phyloP scores from a whole-genome alignment of 371 early-diverging fungal genomes.

The Chytridiales sp. region DNA sequence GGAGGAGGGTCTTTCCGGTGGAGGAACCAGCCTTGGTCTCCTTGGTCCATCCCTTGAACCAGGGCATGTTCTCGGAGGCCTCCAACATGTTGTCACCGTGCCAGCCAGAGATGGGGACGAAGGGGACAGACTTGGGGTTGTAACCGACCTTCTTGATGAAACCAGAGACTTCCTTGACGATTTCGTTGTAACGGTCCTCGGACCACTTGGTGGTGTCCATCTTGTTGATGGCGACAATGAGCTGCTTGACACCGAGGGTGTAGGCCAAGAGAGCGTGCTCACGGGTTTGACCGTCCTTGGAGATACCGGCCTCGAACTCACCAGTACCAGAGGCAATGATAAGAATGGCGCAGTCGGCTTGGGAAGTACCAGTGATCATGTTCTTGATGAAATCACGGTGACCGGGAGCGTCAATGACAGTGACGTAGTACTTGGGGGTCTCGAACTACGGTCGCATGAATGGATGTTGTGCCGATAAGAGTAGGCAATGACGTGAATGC shows the following conservation, averaged over 20 bases:
- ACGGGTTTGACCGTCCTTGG: constrained; percentile 99
- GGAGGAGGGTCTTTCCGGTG: constrained; percentile 85
- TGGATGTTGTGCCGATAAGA: too few species aligned
- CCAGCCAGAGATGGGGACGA: constrained; percentile 98
- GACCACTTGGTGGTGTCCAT: constrained; percentile 97
- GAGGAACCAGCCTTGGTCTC: constrained; percentile 74
- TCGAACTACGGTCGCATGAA: too few species aligned
- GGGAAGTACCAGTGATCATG: constrained; percentile 99
- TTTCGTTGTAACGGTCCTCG: constrained; percentile 92
- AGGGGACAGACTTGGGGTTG: constrained; percentile 87
- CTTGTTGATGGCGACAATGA: constrained; percentile 98
- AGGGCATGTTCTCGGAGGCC: constrained; percentile 88
- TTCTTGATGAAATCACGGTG: constrained; percentile 99
- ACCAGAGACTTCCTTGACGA: constrained; percentile 87
- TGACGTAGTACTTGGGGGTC: constrained; percentile 90
- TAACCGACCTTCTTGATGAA: constrained; percentile 95
- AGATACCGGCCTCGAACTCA: constrained; percentile 98
- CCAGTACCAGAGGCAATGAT: constrained; percentile 93
- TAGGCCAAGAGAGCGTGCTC: constrained; percentile 98
- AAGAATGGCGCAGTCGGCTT: constrained; percentile 96
- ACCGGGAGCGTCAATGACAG: constrained; percentile 98
- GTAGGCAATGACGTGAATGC: too few species aligned
- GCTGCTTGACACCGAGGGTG: constrained; percentile 96
- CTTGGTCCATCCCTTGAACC: constrained; percentile 96
- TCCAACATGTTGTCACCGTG: constrained; percentile 98